A percentile compares a stretch with the other conserved stretches of the same genome.
Conservation (phyloP, 129 eudicot species). For the Apium graveolens region DNA sequence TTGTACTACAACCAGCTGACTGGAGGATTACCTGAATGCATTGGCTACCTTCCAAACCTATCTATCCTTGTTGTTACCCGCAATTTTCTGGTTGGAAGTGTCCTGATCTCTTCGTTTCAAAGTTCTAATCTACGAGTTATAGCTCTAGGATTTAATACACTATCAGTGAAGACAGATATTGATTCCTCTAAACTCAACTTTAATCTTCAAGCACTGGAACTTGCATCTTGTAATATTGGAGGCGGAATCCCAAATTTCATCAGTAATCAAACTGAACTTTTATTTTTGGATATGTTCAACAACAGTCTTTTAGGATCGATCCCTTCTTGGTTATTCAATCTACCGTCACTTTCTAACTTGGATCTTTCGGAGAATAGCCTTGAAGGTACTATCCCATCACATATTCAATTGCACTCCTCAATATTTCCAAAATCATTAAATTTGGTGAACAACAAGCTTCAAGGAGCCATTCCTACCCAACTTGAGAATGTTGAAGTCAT, state of each 20-base stretch:
- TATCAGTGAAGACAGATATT: not conserved
- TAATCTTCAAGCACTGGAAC: not conserved
- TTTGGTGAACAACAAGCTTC: constrained; percentile 11
- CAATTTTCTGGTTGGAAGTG: constrained; percentile 3
- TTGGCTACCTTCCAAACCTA: constrained; percentile 1
- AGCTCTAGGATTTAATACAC: constrained; percentile 2
- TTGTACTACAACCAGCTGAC: constrained; percentile 1
- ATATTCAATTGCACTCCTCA: constrained; percentile 1
- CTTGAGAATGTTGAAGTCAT: constrained; percentile 7
- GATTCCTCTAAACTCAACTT: not conserved
- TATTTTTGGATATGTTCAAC: not conserved
- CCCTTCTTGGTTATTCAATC: constrained; percentile 14
- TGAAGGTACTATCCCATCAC: constrained; percentile 10
- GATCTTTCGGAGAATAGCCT: constrained; percentile 14
- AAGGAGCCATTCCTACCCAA: constrained; percentile 11
- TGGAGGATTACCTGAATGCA: constrained; percentile 11
- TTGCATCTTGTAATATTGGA: constrained; percentile 13
- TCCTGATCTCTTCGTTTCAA: constrained; percentile 4
- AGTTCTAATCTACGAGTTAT: not conserved
- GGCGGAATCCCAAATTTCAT: constrained; percentile 9
- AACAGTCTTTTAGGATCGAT: constrained; percentile 11
- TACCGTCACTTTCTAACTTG: constrained; percentile 7
- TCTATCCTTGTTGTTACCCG: not conserved
- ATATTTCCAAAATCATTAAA: not conserved
- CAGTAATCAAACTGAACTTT: not conserved